Percentiles rank a stretch among this genome's conserved stretches.
phyloP scores from a whole-genome alignment of 306 rosid species.

The Vigna hirtella region DNA sequence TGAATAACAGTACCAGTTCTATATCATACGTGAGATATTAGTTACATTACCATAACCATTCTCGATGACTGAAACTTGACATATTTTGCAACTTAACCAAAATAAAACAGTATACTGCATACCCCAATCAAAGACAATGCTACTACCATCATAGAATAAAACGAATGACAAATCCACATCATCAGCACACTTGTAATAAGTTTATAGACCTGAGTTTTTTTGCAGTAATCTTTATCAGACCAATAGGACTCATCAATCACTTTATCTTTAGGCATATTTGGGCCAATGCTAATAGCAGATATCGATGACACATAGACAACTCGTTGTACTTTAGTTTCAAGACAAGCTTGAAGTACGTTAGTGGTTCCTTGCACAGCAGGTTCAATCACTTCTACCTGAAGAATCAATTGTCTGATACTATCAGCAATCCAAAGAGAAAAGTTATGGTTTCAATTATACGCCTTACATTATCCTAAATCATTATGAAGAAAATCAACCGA shows the following conservation, averaged over 20 bases:
- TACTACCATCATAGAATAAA: not conserved
- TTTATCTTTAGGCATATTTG: slow-evolving; percentile 37
- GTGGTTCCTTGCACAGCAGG: slow-evolving; percentile 76
- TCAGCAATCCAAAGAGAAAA: not conserved
- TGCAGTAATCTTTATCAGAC: slow-evolving; percentile 60
- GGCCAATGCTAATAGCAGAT: slow-evolving; percentile 37
- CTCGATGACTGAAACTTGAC: not conserved
- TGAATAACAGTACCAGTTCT: slow-evolving; percentile 82
- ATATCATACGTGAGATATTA: slow-evolving; percentile 31
- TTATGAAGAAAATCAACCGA: not conserved
- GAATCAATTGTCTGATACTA: not conserved
- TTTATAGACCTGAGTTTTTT: slow-evolving; percentile 41
- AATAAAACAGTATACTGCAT: not conserved
- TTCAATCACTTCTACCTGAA: slow-evolving; percentile 66
- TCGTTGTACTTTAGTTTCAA: slow-evolving; percentile 54
- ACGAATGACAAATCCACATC: slow-evolving; percentile 4
- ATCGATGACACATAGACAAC: slow-evolving; percentile 50
- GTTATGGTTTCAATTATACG: not conserved
- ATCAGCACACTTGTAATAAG: slow-evolving; percentile 1
- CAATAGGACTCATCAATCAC: slow-evolving; percentile 56
- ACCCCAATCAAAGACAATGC: not conserved
- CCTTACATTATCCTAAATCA: not conserved
- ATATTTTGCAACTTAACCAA: not conserved
- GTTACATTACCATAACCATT: slow-evolving; percentile 13
- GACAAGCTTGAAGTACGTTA: slow-evolving; percentile 55